Evolutionary conservation across 305 asterid genomes (phyloP).

Genomic region (Plantago lanceolata): DNA sequence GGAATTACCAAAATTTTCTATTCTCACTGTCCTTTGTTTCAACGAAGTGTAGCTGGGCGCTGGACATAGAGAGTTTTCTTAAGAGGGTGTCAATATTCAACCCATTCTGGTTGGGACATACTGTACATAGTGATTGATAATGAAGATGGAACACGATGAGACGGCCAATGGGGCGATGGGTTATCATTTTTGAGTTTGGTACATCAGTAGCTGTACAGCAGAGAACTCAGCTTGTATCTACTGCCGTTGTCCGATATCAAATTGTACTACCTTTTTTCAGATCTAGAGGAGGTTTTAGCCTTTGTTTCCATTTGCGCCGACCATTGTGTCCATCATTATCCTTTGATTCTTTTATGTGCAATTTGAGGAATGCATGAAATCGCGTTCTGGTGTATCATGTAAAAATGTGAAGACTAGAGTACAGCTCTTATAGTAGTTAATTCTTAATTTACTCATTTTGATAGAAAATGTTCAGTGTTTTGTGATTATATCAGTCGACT

Average conservation of each 20-base stretch:
- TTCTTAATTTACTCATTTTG: constrained; percentile 25
- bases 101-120: constrained; percentile 31
- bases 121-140: constrained; percentile 39
- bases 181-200: constrained; percentile 32
- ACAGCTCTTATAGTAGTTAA: constrained; percentile 28
- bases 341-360: constrained; percentile 35
- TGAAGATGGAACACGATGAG: constrained; percentile 24
- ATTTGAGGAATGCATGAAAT: constrained; percentile 27
- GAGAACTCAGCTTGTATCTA: constrained; percentile 32
- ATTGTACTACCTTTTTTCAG: constrained; percentile 13
- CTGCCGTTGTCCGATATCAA: constrained; percentile 17
- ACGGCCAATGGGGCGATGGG: constrained; percentile 23
- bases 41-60: constrained; percentile 25
- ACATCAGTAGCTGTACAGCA: constrained; percentile 25
- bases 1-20: constrained; percentile 24
- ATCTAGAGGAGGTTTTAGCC: background rate
- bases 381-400: constrained; percentile 45
- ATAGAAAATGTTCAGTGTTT: constrained; percentile 24
- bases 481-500: constrained; percentile 16
- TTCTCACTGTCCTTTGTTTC: constrained; percentile 20
- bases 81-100: constrained; percentile 20
- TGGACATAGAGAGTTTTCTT: constrained; percentile 19
- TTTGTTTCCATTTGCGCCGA: constrained; percentile 17
- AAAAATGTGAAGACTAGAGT: constrained; percentile 23
- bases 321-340: constrained; percentile 24